A percentile compares a stretch with the other conserved stretches of the same genome.
phyloP scores from a whole-genome alignment of 495 filamentous ascomycete species.

The Hapsidospora chrysogenum region DNA sequence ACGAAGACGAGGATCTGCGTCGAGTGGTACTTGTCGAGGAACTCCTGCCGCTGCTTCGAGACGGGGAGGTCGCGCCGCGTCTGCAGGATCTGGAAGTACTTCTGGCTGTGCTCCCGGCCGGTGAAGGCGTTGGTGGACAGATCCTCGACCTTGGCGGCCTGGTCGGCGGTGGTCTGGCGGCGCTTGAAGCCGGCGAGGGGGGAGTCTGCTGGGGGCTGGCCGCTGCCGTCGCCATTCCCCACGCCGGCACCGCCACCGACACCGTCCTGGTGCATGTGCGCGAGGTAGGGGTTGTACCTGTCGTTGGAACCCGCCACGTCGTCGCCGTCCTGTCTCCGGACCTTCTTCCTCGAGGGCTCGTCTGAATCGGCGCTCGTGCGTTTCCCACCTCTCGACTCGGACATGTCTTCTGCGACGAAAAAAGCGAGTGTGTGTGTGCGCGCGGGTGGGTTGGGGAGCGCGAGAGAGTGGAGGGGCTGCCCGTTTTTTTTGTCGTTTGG shows the following conservation, averaged over 20 bases:
- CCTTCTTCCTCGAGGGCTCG: constrained; percentile 14
- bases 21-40: constrained; percentile 79
- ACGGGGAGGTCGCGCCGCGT: constrained; percentile 76
- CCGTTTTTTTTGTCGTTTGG: background rate
- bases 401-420: constrained; percentile 1
- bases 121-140: constrained; percentile 77
- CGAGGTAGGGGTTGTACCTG: constrained; percentile 67
- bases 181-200: constrained; percentile 50
- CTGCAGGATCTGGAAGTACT: constrained; percentile 81
- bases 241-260: too few relatives aligned
- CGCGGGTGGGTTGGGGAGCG: too few relatives aligned
- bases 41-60: constrained; percentile 81
- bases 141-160: constrained; percentile 62
- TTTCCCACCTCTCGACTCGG: background rate
- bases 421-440: background rate
- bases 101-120: constrained; percentile 50
- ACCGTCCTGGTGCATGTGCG: constrained; percentile 66
- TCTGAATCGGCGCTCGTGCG: constrained; percentile 3
- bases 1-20: constrained; percentile 96
- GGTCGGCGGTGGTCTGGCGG: constrained; percentile 63
- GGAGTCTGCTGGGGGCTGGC: constrained; percentile 17
- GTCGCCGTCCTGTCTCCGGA: constrained; percentile 9
- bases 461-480: background rate
- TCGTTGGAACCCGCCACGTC: constrained; percentile 14
- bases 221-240: constrained; percentile 17